These are phyloP conservation scores for bread wheat (Triticum aestivum) DNA, from an alignment of 176 grass and related monocot genomes.

Conservation along the genomic window DNA sequence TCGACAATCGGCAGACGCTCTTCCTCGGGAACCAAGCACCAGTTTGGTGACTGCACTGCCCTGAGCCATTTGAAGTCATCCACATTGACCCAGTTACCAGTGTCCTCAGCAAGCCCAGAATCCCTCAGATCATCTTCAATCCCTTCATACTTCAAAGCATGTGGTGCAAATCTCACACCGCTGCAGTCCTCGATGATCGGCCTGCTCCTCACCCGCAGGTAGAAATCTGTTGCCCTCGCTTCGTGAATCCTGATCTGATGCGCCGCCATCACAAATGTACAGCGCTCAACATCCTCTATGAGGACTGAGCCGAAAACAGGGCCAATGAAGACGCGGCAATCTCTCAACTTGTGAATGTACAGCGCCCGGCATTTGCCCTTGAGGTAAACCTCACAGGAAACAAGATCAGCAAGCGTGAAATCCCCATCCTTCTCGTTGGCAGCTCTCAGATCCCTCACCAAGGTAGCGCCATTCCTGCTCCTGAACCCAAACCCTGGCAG, in stretches of 20 bases:
- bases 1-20: slow-evolving; percentile 43
- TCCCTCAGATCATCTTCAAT: slow-evolving; percentile 70
- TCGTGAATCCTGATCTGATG: slow-evolving; percentile 95
- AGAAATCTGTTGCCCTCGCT: slow-evolving; percentile 68
- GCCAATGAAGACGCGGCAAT: slow-evolving; percentile 68
- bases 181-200: slow-evolving; percentile 88
- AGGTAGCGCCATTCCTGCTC: slow-evolving; percentile 40
- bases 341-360: slow-evolving; percentile 58
- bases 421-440: slow-evolving; percentile 63
- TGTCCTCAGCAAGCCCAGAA: slow-evolving; percentile 63
- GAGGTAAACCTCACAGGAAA: slow-evolving; percentile 66
- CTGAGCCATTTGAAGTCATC: slow-evolving; percentile 98
- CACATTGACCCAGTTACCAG: slow-evolving; percentile 77
- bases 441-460: slow-evolving; percentile 74
- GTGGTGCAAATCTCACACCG: slow-evolving; percentile 77
- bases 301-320: slow-evolving; percentile 77
- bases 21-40: slow-evolving; percentile 67
- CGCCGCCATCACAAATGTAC: slow-evolving; percentile 65
- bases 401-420: slow-evolving; percentile 75
- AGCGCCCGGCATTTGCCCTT: slow-evolving; percentile 73
- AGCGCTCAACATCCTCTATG: slow-evolving; percentile 67
- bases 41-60: slow-evolving; percentile 86
- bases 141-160: slow-evolving; percentile 58
- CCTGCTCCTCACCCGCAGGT: slow-evolving; percentile 73
- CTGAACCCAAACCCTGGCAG: slow-evolving; percentile 62